A percentile compares a stretch with the other conserved stretches of the same genome.
Evolutionary conservation across 805 yeast species (phyloP).

Genomic region (Zygoascus ofunaensis): DNA sequence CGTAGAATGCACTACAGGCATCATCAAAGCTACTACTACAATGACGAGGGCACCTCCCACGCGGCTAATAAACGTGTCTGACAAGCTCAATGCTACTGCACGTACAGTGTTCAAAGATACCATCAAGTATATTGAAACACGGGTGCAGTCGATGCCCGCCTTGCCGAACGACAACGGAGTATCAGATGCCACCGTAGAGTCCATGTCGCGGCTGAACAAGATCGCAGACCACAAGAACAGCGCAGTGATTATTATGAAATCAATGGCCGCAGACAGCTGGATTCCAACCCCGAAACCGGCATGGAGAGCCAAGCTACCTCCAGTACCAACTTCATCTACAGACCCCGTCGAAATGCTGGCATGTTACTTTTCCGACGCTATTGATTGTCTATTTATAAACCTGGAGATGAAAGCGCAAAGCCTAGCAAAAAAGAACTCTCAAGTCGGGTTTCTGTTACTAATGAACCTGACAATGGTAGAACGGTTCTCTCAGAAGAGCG

Average conservation of each 20-base stretch:
- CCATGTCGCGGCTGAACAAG: conserved; percentile 56
- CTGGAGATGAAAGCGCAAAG: conserved; percentile 51
- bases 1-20: conserved; percentile 38
- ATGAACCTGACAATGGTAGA: conserved; percentile 70
- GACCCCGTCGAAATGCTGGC: conserved; percentile 48
- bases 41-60: conserved; percentile 18
- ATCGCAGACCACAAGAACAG: conserved; percentile 54
- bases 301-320: conserved; percentile 42
- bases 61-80: conserved; percentile 15
- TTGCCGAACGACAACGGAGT: conserved; percentile 63
- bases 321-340: conserved; percentile 36
- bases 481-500: conserved; percentile 48
- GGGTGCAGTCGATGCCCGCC: conserved; percentile 37
- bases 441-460: conserved; percentile 60
- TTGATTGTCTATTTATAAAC: conserved; percentile 61
- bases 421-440: conserved; percentile 25
- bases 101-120: conserved; percentile 44
- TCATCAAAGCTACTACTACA: conserved; percentile 29
- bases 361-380: conserved; percentile 63
- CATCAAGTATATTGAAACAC: conserved; percentile 45
- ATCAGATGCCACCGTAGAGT: conserved; percentile 62
- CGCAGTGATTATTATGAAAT: conserved; percentile 40
- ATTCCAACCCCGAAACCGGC: conserved; percentile 50
- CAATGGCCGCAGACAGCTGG: conserved; percentile 57
- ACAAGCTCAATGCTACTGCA: conserved; percentile 19